Conservation (phyloP, 768 basidiomycete genomes). For the Tylopilus intermedius region DNA sequence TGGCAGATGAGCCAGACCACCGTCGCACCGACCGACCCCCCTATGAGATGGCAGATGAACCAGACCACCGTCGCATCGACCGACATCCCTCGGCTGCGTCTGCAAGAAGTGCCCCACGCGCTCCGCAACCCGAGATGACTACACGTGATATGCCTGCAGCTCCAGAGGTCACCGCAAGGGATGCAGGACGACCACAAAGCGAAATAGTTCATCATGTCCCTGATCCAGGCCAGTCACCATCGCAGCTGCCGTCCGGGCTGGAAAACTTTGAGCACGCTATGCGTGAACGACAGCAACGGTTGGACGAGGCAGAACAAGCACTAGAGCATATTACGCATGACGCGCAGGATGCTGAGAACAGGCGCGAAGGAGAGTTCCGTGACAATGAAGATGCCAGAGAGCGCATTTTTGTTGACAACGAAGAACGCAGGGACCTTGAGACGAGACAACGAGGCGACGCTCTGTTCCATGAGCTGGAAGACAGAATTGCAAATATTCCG, state of each 20-base stretch:
- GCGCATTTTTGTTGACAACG: constrained; percentile 53
- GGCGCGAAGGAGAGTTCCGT: constrained; percentile 61
- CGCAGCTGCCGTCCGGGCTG: constrained; percentile 18
- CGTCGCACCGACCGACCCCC: background rate
- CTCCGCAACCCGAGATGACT: constrained; percentile 15
- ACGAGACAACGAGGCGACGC: constrained; percentile 36
- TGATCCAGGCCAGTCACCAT: constrained; percentile 13
- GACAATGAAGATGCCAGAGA: constrained; percentile 62
- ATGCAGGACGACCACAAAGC: constrained; percentile 17
- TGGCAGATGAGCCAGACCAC: constrained; percentile 3
- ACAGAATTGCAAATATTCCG: constrained; percentile 22
- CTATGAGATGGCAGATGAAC: background rate
- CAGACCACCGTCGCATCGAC: background rate
- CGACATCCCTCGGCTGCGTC: constrained; percentile 14
- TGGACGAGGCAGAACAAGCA: constrained; percentile 51
- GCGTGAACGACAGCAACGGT: constrained; percentile 44
- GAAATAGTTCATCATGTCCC: constrained; percentile 27
- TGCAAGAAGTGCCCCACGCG: background rate
- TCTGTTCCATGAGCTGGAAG: constrained; percentile 26
- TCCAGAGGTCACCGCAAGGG: constrained; percentile 18
- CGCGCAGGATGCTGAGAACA: constrained; percentile 56
- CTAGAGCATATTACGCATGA: constrained; percentile 45
- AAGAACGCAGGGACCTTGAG: constrained; percentile 56
- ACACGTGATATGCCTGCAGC: constrained; percentile 11
- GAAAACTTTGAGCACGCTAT: constrained; percentile 43